Evolutionary conservation across 2,329 filamentous ascomycete genomes (phyloP), one percentile per base, ranked within the genome.

Genomic region (Penicillium sp.): DNA sequence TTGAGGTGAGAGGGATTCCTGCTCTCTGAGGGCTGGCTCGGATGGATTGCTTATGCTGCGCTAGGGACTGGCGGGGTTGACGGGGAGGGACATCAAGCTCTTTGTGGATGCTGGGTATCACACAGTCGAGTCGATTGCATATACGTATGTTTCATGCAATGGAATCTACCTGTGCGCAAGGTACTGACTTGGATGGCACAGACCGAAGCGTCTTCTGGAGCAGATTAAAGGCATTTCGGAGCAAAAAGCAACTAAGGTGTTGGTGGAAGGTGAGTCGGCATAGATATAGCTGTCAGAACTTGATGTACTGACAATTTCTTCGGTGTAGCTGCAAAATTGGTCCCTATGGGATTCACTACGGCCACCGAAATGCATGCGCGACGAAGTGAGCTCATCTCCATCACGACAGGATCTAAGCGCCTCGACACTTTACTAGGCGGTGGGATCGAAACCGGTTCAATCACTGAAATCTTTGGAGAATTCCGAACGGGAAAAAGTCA

Each of bases 301-400:
- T 12, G 13, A 35, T 29, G 14, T 14, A 16, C 6, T 11, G 8
- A 23, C 11, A 11, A 23, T 23, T 6, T 23, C 6, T 6, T 11
- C 32, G 25, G 16, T 16, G 37, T 52, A 93, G 90, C 90, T 17
- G 89, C 88, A 1, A 98, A 95, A 65, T 77, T 96, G 35, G 92
- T 98, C 0, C 92, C 92, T 0, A 95, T 98, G 89, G 92, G 92
- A 28, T 98, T 98, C 62, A 98, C 93, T 1, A 98, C 92, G 0
- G 92, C 92, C 3, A 98, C 92, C 0, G 93, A 98, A 67, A 98
- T 98, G 89, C 93, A 98, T 61, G 86, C 90, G 54, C 83, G 92
- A 48, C 81, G 93, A 64, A 95, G 88, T 65, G 92, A 96, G 66
- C 77, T 98, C 42, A 98, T 98, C 51, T 95, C 89, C 10, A 95